Evolutionary conservation across 2,329 filamentous ascomycete genomes (phyloP), one percentile per base, ranked within the genome.

Genomic region (Cercospora citrullina): DNA sequence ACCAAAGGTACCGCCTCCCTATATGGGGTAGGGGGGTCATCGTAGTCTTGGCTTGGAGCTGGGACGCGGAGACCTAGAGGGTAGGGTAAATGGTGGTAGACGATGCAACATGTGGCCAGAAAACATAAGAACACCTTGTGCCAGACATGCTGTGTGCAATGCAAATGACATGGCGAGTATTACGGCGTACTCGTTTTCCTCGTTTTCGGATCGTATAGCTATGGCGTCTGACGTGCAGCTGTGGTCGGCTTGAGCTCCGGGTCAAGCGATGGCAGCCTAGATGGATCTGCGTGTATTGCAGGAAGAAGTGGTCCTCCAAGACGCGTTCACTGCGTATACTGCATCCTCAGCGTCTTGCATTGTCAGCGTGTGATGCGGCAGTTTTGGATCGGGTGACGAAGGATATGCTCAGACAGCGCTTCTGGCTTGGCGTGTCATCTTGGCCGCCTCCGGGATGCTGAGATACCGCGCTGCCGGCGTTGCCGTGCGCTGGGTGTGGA

Each of bases 1-100:
- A 60, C 21, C 33, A 42, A 42, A 8, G 58, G 33, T 60, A 10
- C 33, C 33, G 58, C 58, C 58, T 60, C 16, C 21, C 33, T 39
- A 26, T 42, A n/a, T 60, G 30, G n/a, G 21, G n/a, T 42, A 60
- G 58, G 33, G 58, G 5, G 58, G n/a, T 45, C 58, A 60, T 60
- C 36, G 33, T 16, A n/a, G 26, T 45, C 58, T 36, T 28, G 58
- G 58, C 33, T 16, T 36, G 21, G 21, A n/a, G 51, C 51, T 57
- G 51, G 23, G 51, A 3, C 51, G 26, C 51, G 51, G 51, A 57
- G 51, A 57, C 21, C 26, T 28, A 9, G 9, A 26, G 21, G 16
- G 23, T 4, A 9, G 51, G n/a, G 51, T 12, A 55, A 12, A 55
- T n/a, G 4, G 23, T 26, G 10, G 18, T 51, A 18, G 2, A 51